Base-by-base conservation (phyloP, 352 stramenopile species). In the Pythium periplocum region DNA sequence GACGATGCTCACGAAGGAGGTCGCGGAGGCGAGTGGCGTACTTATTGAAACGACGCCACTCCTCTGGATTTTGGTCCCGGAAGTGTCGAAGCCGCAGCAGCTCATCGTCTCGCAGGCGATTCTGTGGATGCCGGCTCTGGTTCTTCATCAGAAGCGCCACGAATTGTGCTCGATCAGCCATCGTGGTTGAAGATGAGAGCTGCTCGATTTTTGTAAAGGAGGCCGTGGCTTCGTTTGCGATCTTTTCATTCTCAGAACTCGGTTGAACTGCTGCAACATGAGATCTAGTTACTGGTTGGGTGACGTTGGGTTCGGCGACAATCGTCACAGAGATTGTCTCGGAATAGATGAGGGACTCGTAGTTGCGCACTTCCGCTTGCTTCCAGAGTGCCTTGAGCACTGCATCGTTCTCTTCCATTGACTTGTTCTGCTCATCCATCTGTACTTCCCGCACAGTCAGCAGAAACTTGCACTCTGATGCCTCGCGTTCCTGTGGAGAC, bases 71-170 rank as follows among this genome's bases (percentile, higher is more conserved):
- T n/a, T 10, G 4, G 3, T 54, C 43, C 35, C 52, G 54, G 1
- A 71, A 44, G 34, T 30, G 36, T 6, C 41, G 35, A 12, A 81
- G 44, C 51, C 31, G 32, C 3, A 58, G 41, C 10, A 49, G 49
- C 34, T 84, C 63, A 2, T 45, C 30, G 0, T 2, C 11, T 1
- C 46, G 64, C 17, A 84, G 49, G 1, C 51, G 34, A 37, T 84
- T 78, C 39, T 49, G 46, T 4, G 53, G 34, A 8, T 39, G 46
- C 0, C 48, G 32, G 45, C 73, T 84, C 45, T 75, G 63, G 52
- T 64, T 75, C 53, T 73, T 79, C 66, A 81, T 69, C 30, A 84
- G 26, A 55, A 84, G 52, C 45, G 67, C 38, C 45, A 79, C 63
- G 31, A 78, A 30, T 4, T 53, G 31, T 33, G 60, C 48, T 6